Conservation (phyloP, 1,139 yeast species). For the Scheffersomyces illinoinensis region DNA sequence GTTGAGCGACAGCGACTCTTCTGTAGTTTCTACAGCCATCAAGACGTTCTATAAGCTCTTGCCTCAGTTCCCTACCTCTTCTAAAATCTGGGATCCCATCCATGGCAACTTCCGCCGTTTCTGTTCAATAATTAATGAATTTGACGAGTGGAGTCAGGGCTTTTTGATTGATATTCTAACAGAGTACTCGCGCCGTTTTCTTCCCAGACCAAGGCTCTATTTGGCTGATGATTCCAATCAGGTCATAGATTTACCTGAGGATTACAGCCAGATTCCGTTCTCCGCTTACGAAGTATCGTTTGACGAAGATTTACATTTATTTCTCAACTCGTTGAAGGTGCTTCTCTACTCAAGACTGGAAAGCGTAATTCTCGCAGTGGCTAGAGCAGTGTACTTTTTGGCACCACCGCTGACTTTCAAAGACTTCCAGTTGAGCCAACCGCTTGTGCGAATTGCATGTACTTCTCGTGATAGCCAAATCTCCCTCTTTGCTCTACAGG, state of each 20-base stretch:
- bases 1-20: constrained; percentile 61
- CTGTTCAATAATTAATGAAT: constrained; percentile 51
- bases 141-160: constrained; percentile 81
- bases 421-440: constrained; percentile 49
- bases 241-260: constrained; percentile 41
- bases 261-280: constrained; percentile 28
- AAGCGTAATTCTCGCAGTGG: constrained; percentile 62
- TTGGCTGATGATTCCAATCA: constrained; percentile 23
- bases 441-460: constrained; percentile 46
- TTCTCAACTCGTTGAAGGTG: constrained; percentile 46
- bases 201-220: constrained; percentile 51
- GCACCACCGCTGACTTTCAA: constrained; percentile 53
- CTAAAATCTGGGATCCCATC: constrained; percentile 53
- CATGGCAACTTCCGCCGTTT: constrained; percentile 72
- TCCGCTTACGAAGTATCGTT: constrained; percentile 38
- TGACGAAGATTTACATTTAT: constrained; percentile 58
- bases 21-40: constrained; percentile 73
- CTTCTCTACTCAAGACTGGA: constrained; percentile 55
- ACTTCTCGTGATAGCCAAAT: constrained; percentile 31
- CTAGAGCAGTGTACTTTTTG: constrained; percentile 55
- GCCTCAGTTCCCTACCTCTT: constrained; percentile 9
- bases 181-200: constrained; percentile 62
- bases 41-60: constrained; percentile 54
- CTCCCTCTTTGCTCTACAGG: constrained; percentile 40
- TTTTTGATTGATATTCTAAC: constrained; percentile 61